Base-by-base conservation (phyloP, 2,329 filamentous ascomycete genomes). In the Phyllosticta citrichinensis region DNA sequence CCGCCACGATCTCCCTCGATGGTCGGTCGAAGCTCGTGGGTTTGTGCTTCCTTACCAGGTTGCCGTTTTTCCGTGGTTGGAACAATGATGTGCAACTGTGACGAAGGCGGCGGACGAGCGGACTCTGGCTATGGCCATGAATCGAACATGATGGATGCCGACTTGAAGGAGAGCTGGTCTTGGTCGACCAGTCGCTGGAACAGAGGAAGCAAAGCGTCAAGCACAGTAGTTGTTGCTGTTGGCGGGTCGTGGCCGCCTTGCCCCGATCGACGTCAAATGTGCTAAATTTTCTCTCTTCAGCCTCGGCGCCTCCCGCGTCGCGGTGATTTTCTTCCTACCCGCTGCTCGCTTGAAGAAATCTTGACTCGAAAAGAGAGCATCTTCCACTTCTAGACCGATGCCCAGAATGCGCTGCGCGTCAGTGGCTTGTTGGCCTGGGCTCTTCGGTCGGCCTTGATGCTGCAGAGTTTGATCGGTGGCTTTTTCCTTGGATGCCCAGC, bases 261-360 rank as follows among this genome's bases (percentile, higher is more conserved):
- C 1, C 17, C 56, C 9, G 58, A 60, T 60, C 58, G 58, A 60
- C 58, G 58, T 60, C 58, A 60, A 53, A 52, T 53, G 55, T 25
- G 30, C 53, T 52, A 56, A 60, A 60, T 55, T 56, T 60, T 60
- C 55, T 19, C 6, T 51, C 58, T 40, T 40, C 40, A 52, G 53
- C 53, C 53, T 22, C 58, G 58, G 58, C 58, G 55, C 27, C 53
- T 35, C 55, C 58, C 58, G 53, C 53, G 40, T 52, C 3, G 40
- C 40, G 12, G n/a, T 14, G 40, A 47, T 47, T 47, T 47, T 47
- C 40, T 47, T 47, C 17, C 40, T n/a, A n/a, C 40, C 40, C 40
- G 40, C 14, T 8, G 14, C 40, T 47, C 40, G 40, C 14, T 47
- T n/a, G 40, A 17, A n/a, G 17, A 2, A 5, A 5, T n/a, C 40